phyloP scores from a whole-genome alignment of 768 basidiomycete genomes.

The Myochromella boudieri region DNA sequence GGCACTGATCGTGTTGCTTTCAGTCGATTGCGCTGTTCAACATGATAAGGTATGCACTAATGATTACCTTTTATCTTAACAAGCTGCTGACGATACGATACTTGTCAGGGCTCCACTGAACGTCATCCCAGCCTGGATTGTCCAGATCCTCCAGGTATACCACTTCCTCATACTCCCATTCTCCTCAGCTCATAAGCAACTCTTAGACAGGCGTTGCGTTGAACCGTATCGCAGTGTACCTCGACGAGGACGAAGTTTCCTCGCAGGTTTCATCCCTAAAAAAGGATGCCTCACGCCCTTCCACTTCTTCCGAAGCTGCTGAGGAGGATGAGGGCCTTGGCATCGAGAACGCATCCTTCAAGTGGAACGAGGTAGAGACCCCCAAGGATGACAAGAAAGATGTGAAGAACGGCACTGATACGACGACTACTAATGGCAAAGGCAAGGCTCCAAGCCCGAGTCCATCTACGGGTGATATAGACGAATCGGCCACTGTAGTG shows the following conservation, averaged over 20 bases:
- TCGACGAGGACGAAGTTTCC: slow-evolving; percentile 69
- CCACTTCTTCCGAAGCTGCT: slow-evolving; percentile 22
- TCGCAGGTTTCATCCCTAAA: slow-evolving; percentile 69
- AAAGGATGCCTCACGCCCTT: slow-evolving; percentile 28
- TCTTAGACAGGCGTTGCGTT: slow-evolving; percentile 59
- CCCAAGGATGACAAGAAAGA: slow-evolving; percentile 11
- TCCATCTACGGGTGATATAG: slow-evolving; percentile 4
- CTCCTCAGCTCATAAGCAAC: neutral
- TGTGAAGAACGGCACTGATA: slow-evolving; percentile 8
- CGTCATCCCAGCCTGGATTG: slow-evolving; percentile 77
- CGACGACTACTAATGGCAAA: too few species aligned
- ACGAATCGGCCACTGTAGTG: slow-evolving; percentile 19
- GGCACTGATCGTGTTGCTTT: neutral
- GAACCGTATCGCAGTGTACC: slow-evolving; percentile 65
- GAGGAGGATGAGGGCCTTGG: slow-evolving; percentile 45
- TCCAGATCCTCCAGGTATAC: slow-evolving; percentile 66
- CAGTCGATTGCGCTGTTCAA: slow-evolving; percentile 79
- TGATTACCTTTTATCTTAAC: neutral
- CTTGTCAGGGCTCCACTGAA: slow-evolving; percentile 62
- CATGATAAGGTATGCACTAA: slow-evolving; percentile 66
- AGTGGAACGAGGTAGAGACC: slow-evolving; percentile 56
- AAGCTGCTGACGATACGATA: neutral
- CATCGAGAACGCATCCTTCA: slow-evolving; percentile 57
- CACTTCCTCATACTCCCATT: neutral
- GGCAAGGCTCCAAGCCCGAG: slow-evolving; percentile 5